phyloP scores from a whole-genome alignment of 2,329 filamentous ascomycete genomes.

The Ciborinia camelliae region DNA sequence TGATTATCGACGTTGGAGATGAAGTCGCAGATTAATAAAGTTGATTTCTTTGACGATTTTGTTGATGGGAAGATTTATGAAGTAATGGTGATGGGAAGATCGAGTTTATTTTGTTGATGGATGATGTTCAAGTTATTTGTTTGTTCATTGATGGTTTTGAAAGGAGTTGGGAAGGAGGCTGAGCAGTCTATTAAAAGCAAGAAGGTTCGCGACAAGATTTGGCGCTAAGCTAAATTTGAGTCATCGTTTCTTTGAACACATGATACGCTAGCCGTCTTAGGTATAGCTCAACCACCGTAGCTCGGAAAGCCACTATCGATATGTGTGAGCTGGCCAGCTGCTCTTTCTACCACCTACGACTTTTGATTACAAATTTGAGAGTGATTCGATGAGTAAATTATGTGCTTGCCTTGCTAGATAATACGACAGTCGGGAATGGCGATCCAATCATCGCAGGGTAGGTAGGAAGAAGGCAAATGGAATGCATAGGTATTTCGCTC shows the following conservation, averaged over 20 bases:
- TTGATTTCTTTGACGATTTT: background rate
- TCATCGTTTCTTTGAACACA: conserved; percentile 5
- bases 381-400: background rate
- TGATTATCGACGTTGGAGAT: conserved; percentile 34
- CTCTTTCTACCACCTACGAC: background rate
- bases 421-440: no score
- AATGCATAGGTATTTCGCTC: no score
- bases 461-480: background rate
- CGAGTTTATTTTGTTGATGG: conserved; percentile 6
- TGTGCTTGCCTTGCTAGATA: no score
- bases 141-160: conserved; percentile 16
- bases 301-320: background rate
- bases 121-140: conserved; percentile 24
- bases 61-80: background rate
- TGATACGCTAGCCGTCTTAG: background rate
- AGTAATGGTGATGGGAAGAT: conserved; percentile 5
- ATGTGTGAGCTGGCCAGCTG: background rate
- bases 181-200: conserved; percentile 1
- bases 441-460: no score
- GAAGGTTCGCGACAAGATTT: conserved; percentile 3
- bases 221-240: conserved; percentile 4
- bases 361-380: no score
- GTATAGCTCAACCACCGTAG: background rate
- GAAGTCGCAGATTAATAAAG: conserved; percentile 10
- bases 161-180: conserved; percentile 16